Evolutionary conservation across 805 yeast genomes (phyloP).

Genomic region (Candida ulmi): DNA sequence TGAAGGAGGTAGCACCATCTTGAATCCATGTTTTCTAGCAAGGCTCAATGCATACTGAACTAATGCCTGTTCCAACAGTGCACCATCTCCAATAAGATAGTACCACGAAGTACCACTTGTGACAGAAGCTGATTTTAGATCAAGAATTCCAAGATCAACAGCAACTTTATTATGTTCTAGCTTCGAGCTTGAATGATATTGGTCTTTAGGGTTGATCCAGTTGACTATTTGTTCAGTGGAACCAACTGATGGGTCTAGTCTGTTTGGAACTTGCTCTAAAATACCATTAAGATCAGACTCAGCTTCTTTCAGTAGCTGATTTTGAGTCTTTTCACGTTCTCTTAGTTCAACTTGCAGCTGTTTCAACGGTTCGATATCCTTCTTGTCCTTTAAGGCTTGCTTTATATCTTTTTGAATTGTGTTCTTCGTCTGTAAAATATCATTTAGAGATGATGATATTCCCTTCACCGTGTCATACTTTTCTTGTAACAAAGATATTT

Average conservation of each 20-base stretch:
- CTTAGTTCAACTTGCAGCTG: conserved; percentile 9
- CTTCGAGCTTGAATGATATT: conserved; percentile 20
- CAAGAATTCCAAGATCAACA: conserved; percentile 57
- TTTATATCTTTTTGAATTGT: conserved; percentile 22
- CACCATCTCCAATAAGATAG: conserved; percentile 79
- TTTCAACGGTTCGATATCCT: conserved; percentile 11
- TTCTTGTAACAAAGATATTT: conserved; percentile 24
- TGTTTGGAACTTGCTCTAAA: conserved; percentile 59
- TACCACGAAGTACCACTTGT: conserved; percentile 84
- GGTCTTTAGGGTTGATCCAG: conserved; percentile 40
- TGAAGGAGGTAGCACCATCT: conserved; percentile 76
- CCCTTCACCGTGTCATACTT: conserved; percentile 20
- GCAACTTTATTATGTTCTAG: conserved; percentile 72
- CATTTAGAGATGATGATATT: conserved; percentile 19
- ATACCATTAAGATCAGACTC: conserved; percentile 32
- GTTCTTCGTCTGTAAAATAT: conserved; percentile 25
- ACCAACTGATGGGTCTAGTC: conserved; percentile 43
- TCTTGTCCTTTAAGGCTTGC: conserved; percentile 15
- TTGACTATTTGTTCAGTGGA: conserved; percentile 39
- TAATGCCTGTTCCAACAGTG: conserved; percentile 83
- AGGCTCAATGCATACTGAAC: conserved; percentile 67
- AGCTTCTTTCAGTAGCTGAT: conserved; percentile 17
- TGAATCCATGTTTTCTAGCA: conserved; percentile 66
- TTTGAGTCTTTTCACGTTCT: conserved; percentile 17
- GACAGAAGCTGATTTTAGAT: conserved; percentile 64